Conservation (phyloP, 257 asterid genomes). For the Przewalskia tangutica region DNA sequence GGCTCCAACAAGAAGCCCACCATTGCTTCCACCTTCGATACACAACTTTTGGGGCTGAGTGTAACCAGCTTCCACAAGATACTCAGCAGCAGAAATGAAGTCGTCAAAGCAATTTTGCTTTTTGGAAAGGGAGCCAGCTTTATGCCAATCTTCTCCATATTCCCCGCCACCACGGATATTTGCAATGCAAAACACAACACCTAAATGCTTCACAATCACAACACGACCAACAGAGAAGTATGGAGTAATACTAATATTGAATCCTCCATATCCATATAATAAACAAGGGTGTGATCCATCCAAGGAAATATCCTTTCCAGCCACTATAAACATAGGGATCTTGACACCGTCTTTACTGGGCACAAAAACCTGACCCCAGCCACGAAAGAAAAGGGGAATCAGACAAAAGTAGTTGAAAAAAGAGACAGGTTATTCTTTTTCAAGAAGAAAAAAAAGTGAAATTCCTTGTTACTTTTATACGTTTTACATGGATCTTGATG, state of each 20-base stretch:
- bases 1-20: slow-evolving; percentile 93
- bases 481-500: neutral
- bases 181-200: slow-evolving; percentile 64
- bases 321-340: slow-evolving; percentile 75
- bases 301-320: slow-evolving; percentile 61
- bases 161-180: slow-evolving; percentile 99
- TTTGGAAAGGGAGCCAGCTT: slow-evolving; percentile 75
- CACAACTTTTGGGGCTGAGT: slow-evolving; percentile 76
- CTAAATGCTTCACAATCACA: slow-evolving; percentile 60
- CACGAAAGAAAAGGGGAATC: neutral
- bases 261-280: slow-evolving; percentile 88
- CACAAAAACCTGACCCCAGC: slow-evolving; percentile 51
- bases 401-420: neutral
- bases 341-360: slow-evolving; percentile 72
- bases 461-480: neutral
- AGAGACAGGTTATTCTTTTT: neutral
- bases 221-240: slow-evolving; percentile 50
- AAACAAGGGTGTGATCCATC: slow-evolving; percentile 93
- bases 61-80: slow-evolving; percentile 77
- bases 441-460: neutral
- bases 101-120: slow-evolving; percentile 95
- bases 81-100: slow-evolving; percentile 76
- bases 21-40: slow-evolving; percentile 98
- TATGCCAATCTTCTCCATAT: slow-evolving; percentile 99
- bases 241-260: slow-evolving; percentile 67